Conservation (phyloP, 2,329 filamentous ascomycete genomes). For the Colletotrichum sidae region DNA sequence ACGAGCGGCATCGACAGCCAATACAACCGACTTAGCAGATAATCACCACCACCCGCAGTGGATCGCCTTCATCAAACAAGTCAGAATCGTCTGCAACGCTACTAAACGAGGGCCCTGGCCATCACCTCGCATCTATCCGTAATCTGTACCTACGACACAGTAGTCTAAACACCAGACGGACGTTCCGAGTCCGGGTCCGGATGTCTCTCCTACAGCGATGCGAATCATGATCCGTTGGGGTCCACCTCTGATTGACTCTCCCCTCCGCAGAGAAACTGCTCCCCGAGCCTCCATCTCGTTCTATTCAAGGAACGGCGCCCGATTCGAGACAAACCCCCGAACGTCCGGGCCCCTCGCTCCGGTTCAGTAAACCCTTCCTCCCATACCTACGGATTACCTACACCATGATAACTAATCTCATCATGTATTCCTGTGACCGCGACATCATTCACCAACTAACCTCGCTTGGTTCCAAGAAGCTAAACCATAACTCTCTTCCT, state of each 20-base stretch:
- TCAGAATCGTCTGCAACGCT: no score
- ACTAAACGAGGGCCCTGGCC: no score
- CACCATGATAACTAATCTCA: not conserved
- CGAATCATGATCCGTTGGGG: not conserved
- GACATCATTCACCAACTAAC: not conserved
- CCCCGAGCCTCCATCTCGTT: not conserved
- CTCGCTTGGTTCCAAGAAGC: not conserved
- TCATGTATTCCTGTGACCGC: not conserved
- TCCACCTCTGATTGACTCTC: constrained; percentile 9
- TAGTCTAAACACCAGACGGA: no score
- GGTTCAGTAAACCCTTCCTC: not conserved
- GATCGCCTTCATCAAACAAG: no score
- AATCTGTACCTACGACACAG: no score
- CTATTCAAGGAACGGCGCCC: not conserved
- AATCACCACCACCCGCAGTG: no score
- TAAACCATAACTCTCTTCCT: constrained; percentile 4
- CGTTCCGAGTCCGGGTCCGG: no score
- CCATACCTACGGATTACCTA: not conserved
- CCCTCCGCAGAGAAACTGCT: not conserved
- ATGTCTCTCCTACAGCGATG: not conserved
- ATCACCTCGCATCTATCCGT: no score
- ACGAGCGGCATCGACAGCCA: no score
- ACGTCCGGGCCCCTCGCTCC: constrained; percentile 14
- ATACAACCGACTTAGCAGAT: no score
- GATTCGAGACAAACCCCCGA: constrained; percentile 2